Percentiles rank a stretch among this genome's conserved stretches.
These are phyloP conservation scores for Sporothrix humicola DNA, from an alignment of 2,329 filamentous ascomycete genomes.

Conservation along the genomic window DNA sequence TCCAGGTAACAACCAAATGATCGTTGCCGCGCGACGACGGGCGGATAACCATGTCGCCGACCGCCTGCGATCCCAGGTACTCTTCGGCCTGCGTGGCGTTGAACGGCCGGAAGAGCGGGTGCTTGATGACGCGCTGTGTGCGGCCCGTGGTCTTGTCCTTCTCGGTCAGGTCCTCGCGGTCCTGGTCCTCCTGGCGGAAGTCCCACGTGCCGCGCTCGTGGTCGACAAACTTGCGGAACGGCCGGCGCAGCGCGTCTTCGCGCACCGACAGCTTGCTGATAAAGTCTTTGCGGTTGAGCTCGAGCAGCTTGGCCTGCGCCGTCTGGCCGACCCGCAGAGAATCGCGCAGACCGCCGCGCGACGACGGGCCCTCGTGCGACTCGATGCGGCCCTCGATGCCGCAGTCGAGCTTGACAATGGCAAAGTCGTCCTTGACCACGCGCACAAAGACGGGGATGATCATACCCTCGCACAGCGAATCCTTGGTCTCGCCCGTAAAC, in stretches of 20 bases:
- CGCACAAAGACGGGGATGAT: conserved; percentile 88
- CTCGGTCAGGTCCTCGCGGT: conserved; percentile 81
- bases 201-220: conserved; percentile 86
- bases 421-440: conserved; percentile 87
- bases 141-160: conserved; percentile 86
- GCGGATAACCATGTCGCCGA: conserved; percentile 91
- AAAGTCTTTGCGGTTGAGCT: conserved; percentile 86
- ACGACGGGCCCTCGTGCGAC: conserved; percentile 78
- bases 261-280: conserved; percentile 82
- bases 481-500: conserved; percentile 89
- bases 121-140: conserved; percentile 93
- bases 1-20: conserved; percentile 96
- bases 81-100: conserved; percentile 92
- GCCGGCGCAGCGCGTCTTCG: conserved; percentile 77
- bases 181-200: conserved; percentile 75
- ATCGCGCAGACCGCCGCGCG: conserved; percentile 68
- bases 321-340: conserved; percentile 82
- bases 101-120: conserved; percentile 93
- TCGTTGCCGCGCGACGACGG: conserved; percentile 95
- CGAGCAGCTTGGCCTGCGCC: conserved; percentile 83
- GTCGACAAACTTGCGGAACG: conserved; percentile 72
- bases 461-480: conserved; percentile 86
- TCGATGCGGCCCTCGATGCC: conserved; percentile 90
- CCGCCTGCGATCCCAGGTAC: conserved; percentile 82
- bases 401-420: conserved; percentile 91